Evolutionary conservation across 768 basidiomycete genomes (phyloP).

Genomic region (Tremella fuciformis): DNA sequence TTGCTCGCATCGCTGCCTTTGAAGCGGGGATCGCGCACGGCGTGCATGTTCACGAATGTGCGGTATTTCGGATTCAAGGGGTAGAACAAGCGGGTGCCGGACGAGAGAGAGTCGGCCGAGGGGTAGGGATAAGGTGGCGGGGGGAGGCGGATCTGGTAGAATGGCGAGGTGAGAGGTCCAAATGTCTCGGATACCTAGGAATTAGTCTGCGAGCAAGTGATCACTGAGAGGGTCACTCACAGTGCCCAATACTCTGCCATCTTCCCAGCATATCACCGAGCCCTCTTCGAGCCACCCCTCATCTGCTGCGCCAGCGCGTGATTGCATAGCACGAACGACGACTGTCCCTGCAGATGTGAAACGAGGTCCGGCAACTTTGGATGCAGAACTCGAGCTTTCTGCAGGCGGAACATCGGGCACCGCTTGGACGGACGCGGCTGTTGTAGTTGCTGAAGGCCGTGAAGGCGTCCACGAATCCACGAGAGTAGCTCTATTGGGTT

Average conservation of each 20-base stretch:
- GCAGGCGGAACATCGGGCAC: too few species aligned
- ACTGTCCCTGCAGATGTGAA: constrained; percentile 44
- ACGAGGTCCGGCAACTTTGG: too few species aligned
- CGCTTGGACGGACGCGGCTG: too few species aligned
- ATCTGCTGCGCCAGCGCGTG: constrained; percentile 31
- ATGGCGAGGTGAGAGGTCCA: constrained; percentile 82
- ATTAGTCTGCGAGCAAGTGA: too few species aligned
- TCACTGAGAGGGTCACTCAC: constrained; percentile 57
- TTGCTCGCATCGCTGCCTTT: constrained; percentile 95
- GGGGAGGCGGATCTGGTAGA: constrained; percentile 84
- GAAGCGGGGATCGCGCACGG: constrained; percentile 59
- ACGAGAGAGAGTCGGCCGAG: constrained; percentile 21
- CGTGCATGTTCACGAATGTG: constrained; percentile 75
- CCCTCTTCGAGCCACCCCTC: constrained; percentile 69
- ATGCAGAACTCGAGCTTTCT: too few species aligned
- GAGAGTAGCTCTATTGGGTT: too few species aligned
- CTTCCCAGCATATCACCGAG: constrained; percentile 83
- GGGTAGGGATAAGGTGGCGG: constrained; percentile 56
- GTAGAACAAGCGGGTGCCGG: constrained; percentile 66
- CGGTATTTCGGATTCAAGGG: constrained; percentile 65
- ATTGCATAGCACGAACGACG: constrained; percentile 44
- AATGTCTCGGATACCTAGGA: constrained; percentile 93
- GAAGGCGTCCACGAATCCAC: too few species aligned
- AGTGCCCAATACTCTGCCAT: constrained; percentile 83
- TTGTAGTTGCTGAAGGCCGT: too few species aligned